A percentile compares a stretch with the other conserved stretches of the same genome.
Evolutionary conservation across 805 yeast species (phyloP).

Genomic region (Yarrowia bubula): DNA sequence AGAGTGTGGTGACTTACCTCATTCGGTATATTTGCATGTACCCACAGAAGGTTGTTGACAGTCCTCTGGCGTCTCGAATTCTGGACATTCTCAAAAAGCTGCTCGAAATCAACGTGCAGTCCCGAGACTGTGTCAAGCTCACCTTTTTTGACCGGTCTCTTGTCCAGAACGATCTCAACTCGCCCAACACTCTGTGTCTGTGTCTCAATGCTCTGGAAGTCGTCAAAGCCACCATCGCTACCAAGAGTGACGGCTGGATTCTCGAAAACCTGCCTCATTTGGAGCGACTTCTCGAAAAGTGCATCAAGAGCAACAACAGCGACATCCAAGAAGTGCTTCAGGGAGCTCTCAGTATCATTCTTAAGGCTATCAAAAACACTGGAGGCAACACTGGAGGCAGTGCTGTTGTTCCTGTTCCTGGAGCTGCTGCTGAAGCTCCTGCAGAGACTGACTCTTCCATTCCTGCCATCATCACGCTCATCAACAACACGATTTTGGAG

Average conservation of each 20-base stretch:
- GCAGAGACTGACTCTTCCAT: conserved; percentile 55
- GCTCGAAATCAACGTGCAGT: conserved; percentile 55
- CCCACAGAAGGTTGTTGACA: conserved; percentile 79
- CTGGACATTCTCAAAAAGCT: conserved; percentile 72
- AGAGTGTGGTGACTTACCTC: conserved; percentile 84
- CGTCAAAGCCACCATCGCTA: conserved; percentile 73
- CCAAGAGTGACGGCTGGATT: conserved; percentile 78
- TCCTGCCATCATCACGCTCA: conserved; percentile 56
- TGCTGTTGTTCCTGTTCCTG: conserved; percentile 30
- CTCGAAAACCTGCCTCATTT: conserved; percentile 64
- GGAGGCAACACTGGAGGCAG: background rate
- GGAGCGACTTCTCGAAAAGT: conserved; percentile 72
- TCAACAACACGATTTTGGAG: conserved; percentile 71
- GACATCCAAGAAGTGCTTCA: conserved; percentile 78
- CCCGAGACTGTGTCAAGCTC: conserved; percentile 53
- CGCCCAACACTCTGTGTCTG: conserved; percentile 58
- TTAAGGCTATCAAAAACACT: conserved; percentile 55
- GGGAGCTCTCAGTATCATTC: conserved; percentile 65
- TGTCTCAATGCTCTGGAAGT: conserved; percentile 92
- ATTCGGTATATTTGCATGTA: conserved; percentile 85
- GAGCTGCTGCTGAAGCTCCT: conserved; percentile 47
- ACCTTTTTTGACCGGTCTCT: conserved; percentile 85
- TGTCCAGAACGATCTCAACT: conserved; percentile 71
- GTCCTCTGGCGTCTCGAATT: conserved; percentile 77
- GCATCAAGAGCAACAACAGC: conserved; percentile 76